Evolutionary conservation across 495 filamentous ascomycete genomes (phyloP), one percentile per base, ranked within the genome.

Genomic region (Elasticomyces elasticus): DNA sequence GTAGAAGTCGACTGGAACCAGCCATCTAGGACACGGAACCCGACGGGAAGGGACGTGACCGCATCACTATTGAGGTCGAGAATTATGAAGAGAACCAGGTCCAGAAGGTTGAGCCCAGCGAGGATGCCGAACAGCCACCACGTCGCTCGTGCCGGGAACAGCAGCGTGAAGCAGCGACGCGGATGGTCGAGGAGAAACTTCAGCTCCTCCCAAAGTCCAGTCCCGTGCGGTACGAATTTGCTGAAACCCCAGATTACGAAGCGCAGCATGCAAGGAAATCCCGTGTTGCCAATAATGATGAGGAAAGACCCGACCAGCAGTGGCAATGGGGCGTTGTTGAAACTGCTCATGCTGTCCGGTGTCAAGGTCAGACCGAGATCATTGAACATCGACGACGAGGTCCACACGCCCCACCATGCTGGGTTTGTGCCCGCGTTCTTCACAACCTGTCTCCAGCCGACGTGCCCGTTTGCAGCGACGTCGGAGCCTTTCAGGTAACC

Each of bases 111-210:
- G 58, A 97, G 74, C 2, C 80, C 59, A 6, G 92, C 72, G n/a
- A 97, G 72, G 51, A 94, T 82, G 53, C 81, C 83, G 66, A 95
- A 92, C 1, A 97, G 78, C 88, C 88, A 94, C 91, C 89, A 95
- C 10, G 86, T 95, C n/a, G 91, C 89, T 43, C 80, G 79, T 0
- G 82, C 79, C 6, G 89, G 91, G 62, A 97, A 97, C 0, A 97
- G 74, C 20, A 97, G 75, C 0, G 90, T 96, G 65, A 96, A 97
- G 68, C 91, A 97, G 31, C 92, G 83, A 57, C 91, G 83, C 23
- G 91, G 91, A 62, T 97, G 92, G 62, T 96, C 91, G 23, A 97
- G 76, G 19, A 97, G 75, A 64, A 97, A 97, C 51, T 79, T 79
- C 26, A 95, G 65, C 65, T 95, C 91, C 66, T 95, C 88, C 79